Percentiles rank a stretch among this genome's conserved stretches.
Evolutionary conservation across 345 rosid species (phyloP).

Genomic region (Linum usitatissimum): DNA sequence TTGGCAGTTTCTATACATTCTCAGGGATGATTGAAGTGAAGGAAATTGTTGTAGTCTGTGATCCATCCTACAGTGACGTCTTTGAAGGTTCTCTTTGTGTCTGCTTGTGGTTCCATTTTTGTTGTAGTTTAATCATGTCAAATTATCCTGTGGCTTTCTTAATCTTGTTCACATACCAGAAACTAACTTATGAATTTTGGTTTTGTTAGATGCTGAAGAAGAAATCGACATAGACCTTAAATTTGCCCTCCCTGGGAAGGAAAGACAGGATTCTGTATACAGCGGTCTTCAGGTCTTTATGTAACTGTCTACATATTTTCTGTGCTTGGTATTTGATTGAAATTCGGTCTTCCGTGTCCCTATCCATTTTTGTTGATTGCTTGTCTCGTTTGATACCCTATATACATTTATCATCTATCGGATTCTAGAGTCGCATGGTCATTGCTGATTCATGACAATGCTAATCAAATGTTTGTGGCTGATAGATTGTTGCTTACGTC

Average conservation of each 20-base stretch:
- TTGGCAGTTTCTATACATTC: conserved; percentile 68
- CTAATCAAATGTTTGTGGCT: not conserved
- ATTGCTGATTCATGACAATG: not conserved
- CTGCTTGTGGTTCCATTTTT: not conserved
- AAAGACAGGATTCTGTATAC: conserved; percentile 90
- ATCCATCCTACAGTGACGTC: conserved; percentile 76
- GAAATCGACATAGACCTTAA: conserved; percentile 47
- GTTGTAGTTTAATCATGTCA: not conserved
- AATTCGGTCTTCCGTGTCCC: too few relatives aligned
- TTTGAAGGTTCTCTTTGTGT: conserved; percentile 59
- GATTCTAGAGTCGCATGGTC: too few relatives aligned
- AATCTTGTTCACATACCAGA: not conserved
- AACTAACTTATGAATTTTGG: conserved; percentile 11
- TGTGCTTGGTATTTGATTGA: too few relatives aligned
- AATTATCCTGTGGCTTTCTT: not conserved
- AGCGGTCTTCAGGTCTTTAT: conserved; percentile 73
- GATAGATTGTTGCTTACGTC: not conserved
- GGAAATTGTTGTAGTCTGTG: conserved; percentile 92
- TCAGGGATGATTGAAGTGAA: conserved; percentile 66
- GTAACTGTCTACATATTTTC: not conserved
- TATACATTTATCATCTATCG: too few relatives aligned
- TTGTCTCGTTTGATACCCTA: too few relatives aligned
- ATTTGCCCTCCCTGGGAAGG: conserved; percentile 84
- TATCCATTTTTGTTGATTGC: too few relatives aligned
- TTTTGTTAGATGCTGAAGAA: conserved; percentile 41